Conservation (phyloP, 1,284 basidiomycete species). For the Ustilago shanxiensis region DNA sequence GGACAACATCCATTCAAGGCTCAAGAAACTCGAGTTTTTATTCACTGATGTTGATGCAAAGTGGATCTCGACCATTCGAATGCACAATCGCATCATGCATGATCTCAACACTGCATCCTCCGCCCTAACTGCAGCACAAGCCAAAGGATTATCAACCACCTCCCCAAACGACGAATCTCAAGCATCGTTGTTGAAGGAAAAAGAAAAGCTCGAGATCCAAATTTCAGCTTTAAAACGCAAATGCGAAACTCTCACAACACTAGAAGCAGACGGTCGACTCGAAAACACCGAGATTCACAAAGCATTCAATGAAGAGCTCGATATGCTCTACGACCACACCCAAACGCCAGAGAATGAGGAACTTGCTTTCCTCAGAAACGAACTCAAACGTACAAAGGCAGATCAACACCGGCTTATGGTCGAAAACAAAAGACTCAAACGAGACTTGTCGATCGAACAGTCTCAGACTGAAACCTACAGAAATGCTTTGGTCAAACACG, state of each 20-base stretch:
- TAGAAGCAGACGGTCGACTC: constrained; percentile 64
- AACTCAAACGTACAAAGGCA: constrained; percentile 53
- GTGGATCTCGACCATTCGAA: constrained; percentile 43
- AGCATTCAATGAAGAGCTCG: constrained; percentile 69
- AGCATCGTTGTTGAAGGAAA: constrained; percentile 13
- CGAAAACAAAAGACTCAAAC: constrained; percentile 47
- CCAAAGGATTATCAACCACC: background rate
- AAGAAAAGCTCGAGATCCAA: constrained; percentile 39
- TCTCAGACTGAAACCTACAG: constrained; percentile 22
- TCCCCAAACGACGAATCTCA: background rate
- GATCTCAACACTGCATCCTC: constrained; percentile 16
- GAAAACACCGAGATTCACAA: constrained; percentile 69
- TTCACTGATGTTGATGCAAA: constrained; percentile 28
- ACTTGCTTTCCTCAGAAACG: constrained; percentile 45
- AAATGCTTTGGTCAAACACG: constrained; percentile 35
- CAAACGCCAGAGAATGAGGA: constrained; percentile 60
- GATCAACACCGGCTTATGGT: constrained; percentile 48
- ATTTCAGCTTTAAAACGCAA: constrained; percentile 55
- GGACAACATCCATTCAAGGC: constrained; percentile 20
- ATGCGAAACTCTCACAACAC: constrained; percentile 58
- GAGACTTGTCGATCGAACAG: constrained; percentile 43
- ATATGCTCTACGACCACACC: constrained; percentile 64
- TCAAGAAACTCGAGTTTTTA: constrained; percentile 25
- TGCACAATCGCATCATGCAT: constrained; percentile 46
- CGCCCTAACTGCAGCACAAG: constrained; percentile 8